Base-by-base conservation (phyloP, 768 basidiomycete species). In the Collybia sordida region DNA sequence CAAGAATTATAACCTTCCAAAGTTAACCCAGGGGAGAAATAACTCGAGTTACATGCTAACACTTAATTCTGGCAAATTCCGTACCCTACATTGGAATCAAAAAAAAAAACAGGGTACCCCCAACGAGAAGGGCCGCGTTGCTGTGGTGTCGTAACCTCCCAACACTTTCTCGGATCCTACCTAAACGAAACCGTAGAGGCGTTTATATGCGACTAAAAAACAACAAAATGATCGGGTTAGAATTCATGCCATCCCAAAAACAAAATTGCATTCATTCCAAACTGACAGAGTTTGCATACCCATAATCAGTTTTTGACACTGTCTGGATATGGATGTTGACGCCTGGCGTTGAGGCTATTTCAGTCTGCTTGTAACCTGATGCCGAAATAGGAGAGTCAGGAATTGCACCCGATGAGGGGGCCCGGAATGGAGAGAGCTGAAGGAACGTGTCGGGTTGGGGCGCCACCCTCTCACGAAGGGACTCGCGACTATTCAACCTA, bases 401-500 rank as follows among this genome's bases (percentile, higher is more conserved):
- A 34, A 39, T 42, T 31, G 31, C 31, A 31, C 31, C 31, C 42
- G 63, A 59, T 43, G 54, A 51, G 18, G 66, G 54, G 21, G 57
- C 64, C 12, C 59, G 60, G 49, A 65, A 66, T 19, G 61, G 59
- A 38, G 71, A 66, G 14, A 73, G 56, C 25, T 72, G 69, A 6
- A 72, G 54, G 52, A 74, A 71, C 6, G 31, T 31, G 31, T 31
- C 31, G 31, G 31, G 69, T 68, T 27, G 60, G 59, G 21, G 67
- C 64, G 41, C 60, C 56, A 15, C 64, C 63, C 69, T 70, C 47
- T 74, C 74, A 19, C 76, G 72, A n/a, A 78, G 63, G 14, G 67
- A 70, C 27, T 72, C 73, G 11, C 77, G 70, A 59, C 76, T 74
- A 59, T 80, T 78, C 39, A 80, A 58, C 17, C 78, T 78, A 52